A percentile compares a stretch with the other conserved stretches of the same genome.
phyloP scores from a whole-genome alignment of 164 flowering plant species.

The Buxus sempervirens region DNA sequence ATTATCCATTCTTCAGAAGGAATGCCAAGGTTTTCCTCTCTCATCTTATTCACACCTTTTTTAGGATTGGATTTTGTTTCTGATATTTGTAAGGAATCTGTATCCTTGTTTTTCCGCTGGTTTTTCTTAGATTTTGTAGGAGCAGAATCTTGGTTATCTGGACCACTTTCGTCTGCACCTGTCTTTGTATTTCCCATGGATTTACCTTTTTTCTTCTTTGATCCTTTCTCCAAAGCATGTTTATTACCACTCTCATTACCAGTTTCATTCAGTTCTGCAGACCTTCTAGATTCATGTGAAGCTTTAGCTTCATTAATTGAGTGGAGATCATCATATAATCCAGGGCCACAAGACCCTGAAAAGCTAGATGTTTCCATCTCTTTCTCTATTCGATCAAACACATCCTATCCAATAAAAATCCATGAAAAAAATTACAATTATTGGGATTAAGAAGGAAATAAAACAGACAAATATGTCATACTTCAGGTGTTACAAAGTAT shows the following conservation, averaged over 20 bases:
- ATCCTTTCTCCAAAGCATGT: constrained; percentile 55
- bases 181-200: constrained; percentile 41
- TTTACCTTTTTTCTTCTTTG: constrained; percentile 84
- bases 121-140: constrained; percentile 71
- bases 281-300: constrained; percentile 35
- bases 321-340: constrained; percentile 22
- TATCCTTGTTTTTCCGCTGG: constrained; percentile 66
- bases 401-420: constrained; percentile 38
- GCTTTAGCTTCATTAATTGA: constrained; percentile 38
- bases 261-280: constrained; percentile 41
- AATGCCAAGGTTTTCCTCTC: constrained; percentile 39
- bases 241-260: constrained; percentile 37
- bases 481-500: too few species aligned
- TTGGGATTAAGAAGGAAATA: constrained; percentile 14
- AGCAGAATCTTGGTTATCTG: constrained; percentile 44
- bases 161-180: constrained; percentile 39
- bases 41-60: constrained; percentile 39
- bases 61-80: constrained; percentile 55
- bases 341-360: constrained; percentile 30
- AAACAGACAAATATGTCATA: not conserved
- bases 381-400: constrained; percentile 61
- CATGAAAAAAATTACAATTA: constrained; percentile 17
- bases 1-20: constrained; percentile 76
- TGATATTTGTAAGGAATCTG: constrained; percentile 36
- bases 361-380: constrained; percentile 45